Conservation (phyloP, 441 rosid species). For the Euphorbia schlechtendalii region DNA sequence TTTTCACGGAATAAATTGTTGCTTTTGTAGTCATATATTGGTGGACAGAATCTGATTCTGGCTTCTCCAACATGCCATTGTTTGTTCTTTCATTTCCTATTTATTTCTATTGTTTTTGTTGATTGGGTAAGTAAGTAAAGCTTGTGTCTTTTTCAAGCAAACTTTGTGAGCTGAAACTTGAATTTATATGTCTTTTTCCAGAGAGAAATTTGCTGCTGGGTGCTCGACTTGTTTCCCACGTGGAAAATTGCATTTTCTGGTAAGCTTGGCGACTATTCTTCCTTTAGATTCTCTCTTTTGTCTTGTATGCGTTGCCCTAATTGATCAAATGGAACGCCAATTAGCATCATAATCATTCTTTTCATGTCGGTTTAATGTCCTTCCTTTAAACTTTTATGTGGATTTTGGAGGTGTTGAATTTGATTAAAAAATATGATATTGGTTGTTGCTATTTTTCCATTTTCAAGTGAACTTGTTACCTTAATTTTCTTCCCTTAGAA, state of each 20-base stretch:
- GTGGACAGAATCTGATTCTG: constrained; percentile 8
- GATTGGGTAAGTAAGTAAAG: not conserved
- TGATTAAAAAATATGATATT: constrained; percentile 28
- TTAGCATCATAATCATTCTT: not conserved
- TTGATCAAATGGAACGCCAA: not conserved
- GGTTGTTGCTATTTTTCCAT: not conserved
- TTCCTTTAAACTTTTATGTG: not conserved
- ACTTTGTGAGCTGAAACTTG: not conserved
- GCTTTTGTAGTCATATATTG: not conserved
- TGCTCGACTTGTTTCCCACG: constrained; percentile 4
- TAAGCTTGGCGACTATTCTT: constrained; percentile 1
- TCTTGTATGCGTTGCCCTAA: not conserved
- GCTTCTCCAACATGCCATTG: not conserved
- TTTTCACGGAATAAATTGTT: not conserved
- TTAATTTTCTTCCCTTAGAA: not conserved
- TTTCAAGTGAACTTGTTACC: not conserved
- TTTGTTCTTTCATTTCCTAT: not conserved
- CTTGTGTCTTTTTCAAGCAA: not conserved
- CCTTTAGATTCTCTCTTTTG: not conserved
- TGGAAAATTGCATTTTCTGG: constrained; percentile 15
- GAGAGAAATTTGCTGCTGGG: not conserved
- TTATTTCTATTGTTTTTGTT: not conserved
- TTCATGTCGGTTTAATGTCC: constrained; percentile 1
- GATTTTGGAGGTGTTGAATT: not conserved
- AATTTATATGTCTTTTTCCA: not conserved